These are phyloP conservation scores for Lentinula sp. DNA, from an alignment of 768 basidiomycete species.

Conservation along the genomic window DNA sequence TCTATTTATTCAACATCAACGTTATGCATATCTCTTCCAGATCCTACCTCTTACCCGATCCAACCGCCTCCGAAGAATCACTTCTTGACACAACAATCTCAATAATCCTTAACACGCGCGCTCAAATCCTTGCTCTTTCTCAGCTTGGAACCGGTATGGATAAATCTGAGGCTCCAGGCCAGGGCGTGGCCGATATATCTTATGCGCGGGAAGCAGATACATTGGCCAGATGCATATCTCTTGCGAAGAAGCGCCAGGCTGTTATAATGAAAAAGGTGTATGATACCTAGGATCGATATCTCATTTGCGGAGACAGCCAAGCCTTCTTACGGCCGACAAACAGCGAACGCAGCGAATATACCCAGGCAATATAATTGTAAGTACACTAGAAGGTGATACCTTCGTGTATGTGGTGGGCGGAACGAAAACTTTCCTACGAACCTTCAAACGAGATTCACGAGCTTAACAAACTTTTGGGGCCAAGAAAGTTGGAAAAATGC, in stretches of 20 bases:
- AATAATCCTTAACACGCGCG: constrained; percentile 48
- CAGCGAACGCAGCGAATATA: neutral
- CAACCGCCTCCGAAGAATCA: constrained; percentile 87
- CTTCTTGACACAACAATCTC: constrained; percentile 70
- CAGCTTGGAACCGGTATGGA: constrained; percentile 45
- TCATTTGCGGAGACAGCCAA: neutral
- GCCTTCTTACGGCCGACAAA: neutral
- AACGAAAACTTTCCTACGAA: no score
- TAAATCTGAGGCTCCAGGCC: constrained; percentile 12
- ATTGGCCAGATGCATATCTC: constrained; percentile 1
- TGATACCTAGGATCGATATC: neutral
- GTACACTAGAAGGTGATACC: neutral
- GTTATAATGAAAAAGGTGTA: neutral
- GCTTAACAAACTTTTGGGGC: neutral
- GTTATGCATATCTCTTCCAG: constrained; percentile 29
- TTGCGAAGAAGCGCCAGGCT: constrained; percentile 4
- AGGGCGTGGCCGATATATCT: constrained; percentile 5
- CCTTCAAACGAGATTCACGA: neutral
- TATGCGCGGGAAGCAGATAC: neutral
- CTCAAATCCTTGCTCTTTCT: constrained; percentile 42
- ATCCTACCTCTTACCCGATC: constrained; percentile 69
- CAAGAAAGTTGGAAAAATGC: neutral
- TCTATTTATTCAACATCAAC: neutral
- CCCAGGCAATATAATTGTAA: neutral
- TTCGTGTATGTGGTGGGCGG: neutral